phyloP scores from a whole-genome alignment of 2,329 filamentous ascomycete species.

The Clonostachys chloroleuca region DNA sequence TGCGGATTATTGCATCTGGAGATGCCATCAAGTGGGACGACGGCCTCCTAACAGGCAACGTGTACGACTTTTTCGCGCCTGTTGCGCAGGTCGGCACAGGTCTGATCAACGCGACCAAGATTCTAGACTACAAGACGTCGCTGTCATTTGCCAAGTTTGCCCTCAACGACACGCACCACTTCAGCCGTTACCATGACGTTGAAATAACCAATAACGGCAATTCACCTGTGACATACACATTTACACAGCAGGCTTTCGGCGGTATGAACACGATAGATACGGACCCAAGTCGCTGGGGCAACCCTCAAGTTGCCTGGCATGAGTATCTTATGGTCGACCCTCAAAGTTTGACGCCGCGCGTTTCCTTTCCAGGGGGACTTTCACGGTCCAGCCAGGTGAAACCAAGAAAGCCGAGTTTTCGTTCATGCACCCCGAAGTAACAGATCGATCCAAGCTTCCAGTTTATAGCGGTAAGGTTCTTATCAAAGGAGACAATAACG shows the following conservation, averaged over 20 bases:
- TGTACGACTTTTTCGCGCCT: conserved; percentile 19
- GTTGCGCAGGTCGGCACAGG: conserved; percentile 33
- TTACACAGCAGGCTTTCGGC: conserved; percentile 18
- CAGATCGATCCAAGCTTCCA: conserved; percentile 15
- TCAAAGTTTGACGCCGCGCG: conserved; percentile 7
- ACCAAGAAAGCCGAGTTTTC: conserved; percentile 16
- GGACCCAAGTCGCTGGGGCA: conserved; percentile 10
- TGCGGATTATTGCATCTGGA: conserved; percentile 24
- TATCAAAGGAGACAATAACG: conserved; percentile 19
- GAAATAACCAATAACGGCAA: conserved; percentile 27
- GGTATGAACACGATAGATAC: conserved; percentile 28
- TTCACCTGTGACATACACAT: conserved; percentile 23
- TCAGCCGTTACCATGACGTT: conserved; percentile 16
- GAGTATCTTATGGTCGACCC: conserved; percentile 10
- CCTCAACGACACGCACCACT: conserved; percentile 37
- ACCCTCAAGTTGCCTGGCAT: neutral
- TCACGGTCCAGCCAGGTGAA: conserved; percentile 14
- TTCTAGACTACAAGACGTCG: conserved; percentile 26
- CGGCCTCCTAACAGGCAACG: conserved; percentile 9
- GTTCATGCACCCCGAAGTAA: conserved; percentile 18
- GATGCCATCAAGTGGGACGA: conserved; percentile 15
- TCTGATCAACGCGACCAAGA: conserved; percentile 32
- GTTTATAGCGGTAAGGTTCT: conserved; percentile 25
- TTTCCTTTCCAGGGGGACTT: conserved; percentile 11
- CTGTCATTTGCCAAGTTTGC: conserved; percentile 31